Conservation (phyloP, 1,139 yeast genomes). For the Starmera stellimalicola region DNA sequence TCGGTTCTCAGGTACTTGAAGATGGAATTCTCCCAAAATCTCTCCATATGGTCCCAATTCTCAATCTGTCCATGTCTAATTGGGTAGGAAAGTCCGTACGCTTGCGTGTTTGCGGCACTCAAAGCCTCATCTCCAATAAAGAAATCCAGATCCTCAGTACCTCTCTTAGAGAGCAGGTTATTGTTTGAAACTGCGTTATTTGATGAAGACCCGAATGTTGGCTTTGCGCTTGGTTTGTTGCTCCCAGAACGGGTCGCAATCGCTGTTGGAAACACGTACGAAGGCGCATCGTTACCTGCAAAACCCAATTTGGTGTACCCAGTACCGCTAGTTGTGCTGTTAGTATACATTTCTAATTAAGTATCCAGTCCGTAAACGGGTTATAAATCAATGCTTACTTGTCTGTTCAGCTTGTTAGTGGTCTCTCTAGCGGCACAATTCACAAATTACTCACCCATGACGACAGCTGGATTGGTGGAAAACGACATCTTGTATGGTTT, state of each 20-base stretch:
- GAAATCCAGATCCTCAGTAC: slow-evolving; percentile 91
- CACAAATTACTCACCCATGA: slow-evolving; percentile 69
- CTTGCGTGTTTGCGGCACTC: slow-evolving; percentile 81
- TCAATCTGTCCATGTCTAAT: slow-evolving; percentile 97
- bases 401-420: slow-evolving; percentile 6
- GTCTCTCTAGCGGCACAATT: no score
- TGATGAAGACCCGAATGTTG: slow-evolving; percentile 17
- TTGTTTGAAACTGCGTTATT: slow-evolving; percentile 28
- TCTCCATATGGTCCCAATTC: slow-evolving; percentile 99
- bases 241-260: slow-evolving; percentile 64
- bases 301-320: slow-evolving; percentile 96
- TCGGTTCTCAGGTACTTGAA: slow-evolving; percentile 94
- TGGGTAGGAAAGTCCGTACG: slow-evolving; percentile 84
- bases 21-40: slow-evolving; percentile 97
- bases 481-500: slow-evolving; percentile 28
- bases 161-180: slow-evolving; percentile 64
- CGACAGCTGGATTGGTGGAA: slow-evolving; percentile 82
- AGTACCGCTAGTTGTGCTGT: slow-evolving; percentile 50
- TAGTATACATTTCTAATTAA: slow-evolving; percentile 10
- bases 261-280: slow-evolving; percentile 95
- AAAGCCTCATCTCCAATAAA: slow-evolving; percentile 94
- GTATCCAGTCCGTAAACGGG: slow-evolving; percentile 2
- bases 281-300: slow-evolving; percentile 98
- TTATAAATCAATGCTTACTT: slow-evolving; percentile 9
- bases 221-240: slow-evolving; percentile 15